Conservation (phyloP, 2,329 filamentous ascomycete genomes). For the Aspergillus tubingensis region DNA sequence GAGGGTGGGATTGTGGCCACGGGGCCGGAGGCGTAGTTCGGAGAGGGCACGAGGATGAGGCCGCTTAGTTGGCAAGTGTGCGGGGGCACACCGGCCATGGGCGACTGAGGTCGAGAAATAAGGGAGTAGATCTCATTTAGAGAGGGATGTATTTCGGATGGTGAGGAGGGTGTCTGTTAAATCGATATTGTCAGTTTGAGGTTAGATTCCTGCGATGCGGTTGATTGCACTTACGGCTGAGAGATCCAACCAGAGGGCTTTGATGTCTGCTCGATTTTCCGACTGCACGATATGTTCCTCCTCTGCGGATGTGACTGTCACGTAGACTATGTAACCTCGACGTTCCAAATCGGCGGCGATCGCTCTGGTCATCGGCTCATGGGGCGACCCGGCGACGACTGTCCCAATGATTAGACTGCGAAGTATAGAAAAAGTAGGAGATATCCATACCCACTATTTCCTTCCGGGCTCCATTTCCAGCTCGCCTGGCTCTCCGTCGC, state of each 20-base stretch:
- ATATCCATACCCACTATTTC: conserved; percentile 68
- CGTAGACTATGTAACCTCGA: conserved; percentile 88
- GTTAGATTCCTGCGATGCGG: background rate
- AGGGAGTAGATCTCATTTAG: conserved; percentile 71
- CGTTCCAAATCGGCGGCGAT: conserved; percentile 84
- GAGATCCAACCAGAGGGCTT: conserved; percentile 78
- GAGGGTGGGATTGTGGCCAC: conserved; percentile 83
- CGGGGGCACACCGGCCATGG: conserved; percentile 72
- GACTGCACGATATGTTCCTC: conserved; percentile 78
- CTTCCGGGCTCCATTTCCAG: conserved; percentile 77
- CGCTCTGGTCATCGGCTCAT: conserved; percentile 79
- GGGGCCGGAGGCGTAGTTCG: conserved; percentile 77
- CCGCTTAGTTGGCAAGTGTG: conserved; percentile 77
- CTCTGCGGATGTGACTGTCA: conserved; percentile 81
- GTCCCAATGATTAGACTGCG: conserved; percentile 35
- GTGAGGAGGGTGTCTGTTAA: conserved; percentile 62
- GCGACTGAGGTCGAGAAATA: conserved; percentile 72
- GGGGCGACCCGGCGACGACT: conserved; percentile 84
- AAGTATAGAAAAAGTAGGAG: background rate
- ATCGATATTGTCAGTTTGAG: conserved; percentile 17
- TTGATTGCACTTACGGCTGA: conserved; percentile 46
- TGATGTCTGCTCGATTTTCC: conserved; percentile 77
- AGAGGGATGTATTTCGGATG: conserved; percentile 58
- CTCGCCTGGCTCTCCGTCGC: conserved; percentile 74
- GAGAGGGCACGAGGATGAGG: conserved; percentile 76